Evolutionary conservation across 306 rosid genomes (phyloP), one percentile per base, ranked within the genome.

Genomic region (Cucurbita argyrosperma): DNA sequence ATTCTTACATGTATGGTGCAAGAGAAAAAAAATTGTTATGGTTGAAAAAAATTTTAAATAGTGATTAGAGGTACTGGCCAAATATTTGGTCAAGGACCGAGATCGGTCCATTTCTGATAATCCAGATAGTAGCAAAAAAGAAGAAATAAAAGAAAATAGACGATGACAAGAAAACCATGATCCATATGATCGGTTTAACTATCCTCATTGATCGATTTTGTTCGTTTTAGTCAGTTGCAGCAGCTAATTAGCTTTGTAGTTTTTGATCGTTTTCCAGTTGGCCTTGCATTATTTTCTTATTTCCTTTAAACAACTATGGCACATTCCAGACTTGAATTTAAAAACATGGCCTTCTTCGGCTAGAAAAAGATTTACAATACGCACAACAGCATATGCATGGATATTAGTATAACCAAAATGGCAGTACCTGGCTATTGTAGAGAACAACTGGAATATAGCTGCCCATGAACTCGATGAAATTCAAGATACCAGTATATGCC

Each of bases 401-500:
- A 63, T 10, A 63, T 63, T 39, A 6, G 26, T 16, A 63, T 57
- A 14, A 63, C 40, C 49, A 10, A 65, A 65, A 39, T 54, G 70
- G 35, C 12, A 57, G 74, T 89, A 94, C 99, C 99, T 94, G 99
- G 80, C 76, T 91, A 82, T 91, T 88, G 89, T 89, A 94, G 40
- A 94, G 86, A 68, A 86, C 35, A n/a, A 74, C 75, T 60, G 99
- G 99, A 51, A 94, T 91, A 63, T 10, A 89, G 71, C 96, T 80
- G 69, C 96, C 88, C 4, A 77, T 64, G 82, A 74, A 85, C 90
- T 94, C 99, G 3, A 91, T 87, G 77, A 94, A 68, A 89, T 94
- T 94, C 87, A 94, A 79, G 81, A 80, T 45, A 12, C 87, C 78
- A 47, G 99, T 94, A 84, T 86, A 94, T 79, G 78, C 96, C 96